These are phyloP conservation scores for Ceratocystis eucalypticola DNA, from an alignment of 2,329 filamentous ascomycete genomes.

Conservation along the genomic window DNA sequence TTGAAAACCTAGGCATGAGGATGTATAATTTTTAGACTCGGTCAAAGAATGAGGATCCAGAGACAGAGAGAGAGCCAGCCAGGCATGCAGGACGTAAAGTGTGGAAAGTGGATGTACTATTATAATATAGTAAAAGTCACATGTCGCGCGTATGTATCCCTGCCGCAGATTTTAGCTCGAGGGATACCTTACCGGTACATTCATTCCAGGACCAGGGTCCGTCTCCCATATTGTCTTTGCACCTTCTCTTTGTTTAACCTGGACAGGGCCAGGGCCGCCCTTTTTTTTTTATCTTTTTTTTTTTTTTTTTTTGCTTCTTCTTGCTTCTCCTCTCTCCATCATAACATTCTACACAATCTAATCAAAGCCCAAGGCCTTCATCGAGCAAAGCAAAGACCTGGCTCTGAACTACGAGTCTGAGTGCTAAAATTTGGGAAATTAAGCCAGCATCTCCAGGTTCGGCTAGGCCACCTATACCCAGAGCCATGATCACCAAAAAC, in stretches of 20 bases:
- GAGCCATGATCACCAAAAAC: neutral
- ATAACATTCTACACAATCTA: neutral
- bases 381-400: neutral
- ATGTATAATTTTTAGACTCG: neutral
- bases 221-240: neutral
- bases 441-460: neutral
- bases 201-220: neutral
- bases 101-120: neutral
- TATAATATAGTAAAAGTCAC: neutral
- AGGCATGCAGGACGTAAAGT: neutral
- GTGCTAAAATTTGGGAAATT: neutral
- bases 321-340: too few species aligned
- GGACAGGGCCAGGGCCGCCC: neutral
- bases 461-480: neutral
- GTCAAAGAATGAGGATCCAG: neutral
- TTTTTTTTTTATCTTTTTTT: neutral
- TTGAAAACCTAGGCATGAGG: neutral
- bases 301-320: neutral
- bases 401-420: neutral
- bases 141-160: neutral
- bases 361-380: neutral
- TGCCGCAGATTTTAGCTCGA: neutral
- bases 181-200: neutral
- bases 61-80: neutral
- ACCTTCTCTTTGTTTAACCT: neutral